These are phyloP conservation scores for Rhizoctonia solani DNA, from an alignment of 1,284 basidiomycete genomes.

Conservation along the genomic window DNA sequence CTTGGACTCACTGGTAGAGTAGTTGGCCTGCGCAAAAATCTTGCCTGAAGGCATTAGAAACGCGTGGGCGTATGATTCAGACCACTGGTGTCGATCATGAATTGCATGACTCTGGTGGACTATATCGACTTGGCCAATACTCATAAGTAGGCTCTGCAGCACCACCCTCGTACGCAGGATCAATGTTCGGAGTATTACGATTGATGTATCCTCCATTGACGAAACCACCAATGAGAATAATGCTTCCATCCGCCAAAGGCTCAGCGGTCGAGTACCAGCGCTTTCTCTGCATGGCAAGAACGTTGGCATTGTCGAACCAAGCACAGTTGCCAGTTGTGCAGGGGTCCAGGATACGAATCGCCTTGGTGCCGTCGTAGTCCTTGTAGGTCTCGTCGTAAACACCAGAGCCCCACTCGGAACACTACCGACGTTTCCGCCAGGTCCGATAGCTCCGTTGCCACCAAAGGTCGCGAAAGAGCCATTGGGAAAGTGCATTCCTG, in stretches of 20 bases:
- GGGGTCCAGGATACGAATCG: constrained; percentile 36
- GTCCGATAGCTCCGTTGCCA: constrained; percentile 37
- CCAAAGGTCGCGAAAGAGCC: constrained; percentile 39
- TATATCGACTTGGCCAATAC: constrained; percentile 67
- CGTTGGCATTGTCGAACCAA: constrained; percentile 50
- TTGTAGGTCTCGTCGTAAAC: constrained; percentile 22
- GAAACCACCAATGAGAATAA: constrained; percentile 64
- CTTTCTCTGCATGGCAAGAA: constrained; percentile 46
- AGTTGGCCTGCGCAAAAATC: constrained; percentile 53
- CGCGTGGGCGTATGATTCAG: constrained; percentile 57
- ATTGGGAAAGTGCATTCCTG: constrained; percentile 37
- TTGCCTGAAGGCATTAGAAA: constrained; percentile 53
- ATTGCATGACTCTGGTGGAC: constrained; percentile 50
- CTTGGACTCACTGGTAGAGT: constrained; percentile 41
- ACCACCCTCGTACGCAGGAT: constrained; percentile 65
- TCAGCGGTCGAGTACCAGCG: constrained; percentile 58
- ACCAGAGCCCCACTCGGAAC: constrained; percentile 30
- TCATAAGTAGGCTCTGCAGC: constrained; percentile 67
- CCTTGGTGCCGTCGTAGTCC: constrained; percentile 35
- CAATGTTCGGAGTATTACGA: constrained; percentile 38
- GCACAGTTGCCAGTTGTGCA: constrained; percentile 43
- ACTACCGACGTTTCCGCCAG: constrained; percentile 35
- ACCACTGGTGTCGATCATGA: constrained; percentile 60
- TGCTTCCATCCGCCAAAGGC: constrained; percentile 53
- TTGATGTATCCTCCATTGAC: constrained; percentile 84